phyloP scores from a whole-genome alignment of 805 yeast genomes.

The Kodamaea sagamina region DNA sequence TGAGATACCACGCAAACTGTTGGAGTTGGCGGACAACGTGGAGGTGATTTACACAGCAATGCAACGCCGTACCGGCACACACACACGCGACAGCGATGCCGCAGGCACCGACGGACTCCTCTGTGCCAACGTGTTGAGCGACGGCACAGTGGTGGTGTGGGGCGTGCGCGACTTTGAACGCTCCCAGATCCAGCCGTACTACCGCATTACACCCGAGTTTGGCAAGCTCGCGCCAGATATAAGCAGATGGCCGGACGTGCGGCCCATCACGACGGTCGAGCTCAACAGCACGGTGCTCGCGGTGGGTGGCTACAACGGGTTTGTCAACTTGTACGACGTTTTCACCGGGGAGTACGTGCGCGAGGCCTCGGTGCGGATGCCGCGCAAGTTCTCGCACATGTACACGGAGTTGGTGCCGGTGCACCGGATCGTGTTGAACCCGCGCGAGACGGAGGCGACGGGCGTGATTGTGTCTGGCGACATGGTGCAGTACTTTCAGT shows the following conservation, averaged over 20 bases:
- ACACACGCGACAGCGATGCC: background rate
- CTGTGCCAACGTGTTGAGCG: constrained; percentile 39
- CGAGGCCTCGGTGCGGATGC: constrained; percentile 33
- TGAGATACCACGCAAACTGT: constrained; percentile 8
- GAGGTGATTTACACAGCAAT: constrained; percentile 18
- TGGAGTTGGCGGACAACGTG: constrained; percentile 12
- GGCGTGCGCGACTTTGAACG: constrained; percentile 37
- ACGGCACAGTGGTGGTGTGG: constrained; percentile 44
- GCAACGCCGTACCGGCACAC: constrained; percentile 19
- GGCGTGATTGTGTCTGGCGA: constrained; percentile 48
- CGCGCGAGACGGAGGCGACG: constrained; percentile 24
- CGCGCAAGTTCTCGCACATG: constrained; percentile 27
- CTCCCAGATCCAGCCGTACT: constrained; percentile 15
- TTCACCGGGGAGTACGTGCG: constrained; percentile 44
- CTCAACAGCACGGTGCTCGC: constrained; percentile 35
- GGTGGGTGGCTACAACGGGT: constrained; percentile 47
- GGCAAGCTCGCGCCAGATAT: constrained; percentile 19
- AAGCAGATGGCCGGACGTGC: constrained; percentile 12
- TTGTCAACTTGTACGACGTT: constrained; percentile 42
- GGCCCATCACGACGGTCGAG: constrained; percentile 28
- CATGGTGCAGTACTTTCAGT: constrained; percentile 47
- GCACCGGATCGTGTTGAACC: constrained; percentile 27
- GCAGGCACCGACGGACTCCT: constrained; percentile 45
- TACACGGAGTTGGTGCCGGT: constrained; percentile 28
- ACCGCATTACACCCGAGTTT: constrained; percentile 25